Conservation (phyloP, 108 stramenopile species). For the Nitzschia putrida region DNA sequence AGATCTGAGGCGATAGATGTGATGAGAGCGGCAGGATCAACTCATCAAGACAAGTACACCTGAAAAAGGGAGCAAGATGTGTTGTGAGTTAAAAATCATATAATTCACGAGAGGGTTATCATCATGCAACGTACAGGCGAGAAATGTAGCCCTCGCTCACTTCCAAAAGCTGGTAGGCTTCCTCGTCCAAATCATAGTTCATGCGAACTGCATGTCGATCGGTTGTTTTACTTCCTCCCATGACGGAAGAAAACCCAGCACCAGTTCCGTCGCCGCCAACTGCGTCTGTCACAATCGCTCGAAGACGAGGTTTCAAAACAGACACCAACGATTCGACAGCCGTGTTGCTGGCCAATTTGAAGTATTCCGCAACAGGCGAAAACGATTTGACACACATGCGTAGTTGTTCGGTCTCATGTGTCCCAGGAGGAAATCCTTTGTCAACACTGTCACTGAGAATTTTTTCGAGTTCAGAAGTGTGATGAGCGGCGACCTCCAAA, state of each 20-base stretch:
- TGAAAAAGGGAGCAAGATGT: neutral
- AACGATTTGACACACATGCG: slow-evolving; percentile 73
- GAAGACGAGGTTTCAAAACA: slow-evolving; percentile 67
- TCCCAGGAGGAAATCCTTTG: slow-evolving; percentile 58
- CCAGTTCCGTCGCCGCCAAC: slow-evolving; percentile 66
- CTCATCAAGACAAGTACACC: slow-evolving; percentile 72
- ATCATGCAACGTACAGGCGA: slow-evolving; percentile 29
- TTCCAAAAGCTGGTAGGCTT: slow-evolving; percentile 72
- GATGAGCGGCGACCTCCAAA: slow-evolving; percentile 72
- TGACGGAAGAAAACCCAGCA: slow-evolving; percentile 52
- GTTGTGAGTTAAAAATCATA: neutral
- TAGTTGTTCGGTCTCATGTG: slow-evolving; percentile 79
- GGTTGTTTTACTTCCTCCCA: slow-evolving; percentile 42
- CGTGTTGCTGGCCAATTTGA: slow-evolving; percentile 51
- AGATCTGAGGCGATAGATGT: slow-evolving; percentile 68
- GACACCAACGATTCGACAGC: slow-evolving; percentile 68
- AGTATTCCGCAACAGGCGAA: slow-evolving; percentile 59
- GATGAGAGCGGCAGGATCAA: slow-evolving; percentile 62
- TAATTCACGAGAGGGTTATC: neutral
- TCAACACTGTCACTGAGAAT: slow-evolving; percentile 61
- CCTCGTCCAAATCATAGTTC: slow-evolving; percentile 84
- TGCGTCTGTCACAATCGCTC: slow-evolving; percentile 78
- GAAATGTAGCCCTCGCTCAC: slow-evolving; percentile 80
- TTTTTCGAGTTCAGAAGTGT: slow-evolving; percentile 62
- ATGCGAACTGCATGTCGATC: slow-evolving; percentile 51